Percentiles rank a stretch among this genome's conserved stretches.
These are phyloP conservation scores for Acanthamoeba castellanii DNA, from an alignment of 208 protist genomes.

Conservation along the genomic window DNA sequence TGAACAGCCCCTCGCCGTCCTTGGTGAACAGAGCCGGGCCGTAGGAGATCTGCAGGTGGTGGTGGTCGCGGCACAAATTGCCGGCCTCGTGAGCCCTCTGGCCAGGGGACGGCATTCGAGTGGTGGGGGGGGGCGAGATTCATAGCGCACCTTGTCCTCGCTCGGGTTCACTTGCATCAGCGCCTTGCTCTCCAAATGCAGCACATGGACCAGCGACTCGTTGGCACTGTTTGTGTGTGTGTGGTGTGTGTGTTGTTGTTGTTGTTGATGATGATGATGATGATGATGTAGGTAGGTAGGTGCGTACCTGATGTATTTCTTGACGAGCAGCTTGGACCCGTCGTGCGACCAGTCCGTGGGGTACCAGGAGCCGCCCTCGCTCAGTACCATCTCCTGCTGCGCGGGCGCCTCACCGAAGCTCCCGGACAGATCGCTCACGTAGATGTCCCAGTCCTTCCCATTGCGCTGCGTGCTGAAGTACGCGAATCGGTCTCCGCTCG, in stretches of 20 bases:
- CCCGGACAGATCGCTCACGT: not conserved
- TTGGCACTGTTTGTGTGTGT: not conserved
- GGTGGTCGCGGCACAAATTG: not conserved
- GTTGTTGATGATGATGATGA: not conserved
- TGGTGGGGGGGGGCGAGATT: not conserved
- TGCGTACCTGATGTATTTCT: constrained; percentile 73
- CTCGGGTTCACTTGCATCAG: constrained; percentile 36
- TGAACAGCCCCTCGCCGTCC: constrained; percentile 4
- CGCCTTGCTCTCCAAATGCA: constrained; percentile 7
- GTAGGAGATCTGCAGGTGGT: not conserved
- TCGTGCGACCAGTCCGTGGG: constrained; percentile 54
- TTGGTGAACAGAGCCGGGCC: constrained; percentile 13
- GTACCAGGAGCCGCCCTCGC: constrained; percentile 52
- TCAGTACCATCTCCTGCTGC: constrained; percentile 33
- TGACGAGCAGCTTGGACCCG: constrained; percentile 8
- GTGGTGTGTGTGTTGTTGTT: no score
- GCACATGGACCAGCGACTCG: not conserved
- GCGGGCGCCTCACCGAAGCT: not conserved
- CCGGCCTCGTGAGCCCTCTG: not conserved
- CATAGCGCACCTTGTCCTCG: not conserved
- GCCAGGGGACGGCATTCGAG: no score
- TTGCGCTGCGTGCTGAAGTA: constrained; percentile 67
- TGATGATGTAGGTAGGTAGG: not conserved
- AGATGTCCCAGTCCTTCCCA: constrained; percentile 52
- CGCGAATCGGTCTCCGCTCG: constrained; percentile 11